Conservation (phyloP, 2,329 filamentous ascomycete genomes). For the Byssochlamys sp. region DNA sequence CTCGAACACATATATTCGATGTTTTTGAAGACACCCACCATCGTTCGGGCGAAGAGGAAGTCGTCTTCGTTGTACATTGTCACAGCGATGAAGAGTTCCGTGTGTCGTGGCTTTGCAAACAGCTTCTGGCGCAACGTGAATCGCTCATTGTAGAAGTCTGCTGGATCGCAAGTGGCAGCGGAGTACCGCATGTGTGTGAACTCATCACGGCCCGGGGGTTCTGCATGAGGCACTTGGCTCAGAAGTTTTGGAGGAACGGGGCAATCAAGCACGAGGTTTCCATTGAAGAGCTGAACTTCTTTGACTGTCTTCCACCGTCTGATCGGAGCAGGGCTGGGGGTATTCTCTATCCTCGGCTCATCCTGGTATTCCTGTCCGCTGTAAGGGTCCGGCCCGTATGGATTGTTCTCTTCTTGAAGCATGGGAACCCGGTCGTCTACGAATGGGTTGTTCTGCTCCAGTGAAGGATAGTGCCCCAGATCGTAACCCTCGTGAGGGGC, state of each 20-base stretch:
- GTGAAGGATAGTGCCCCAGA: slow-evolving; percentile 44
- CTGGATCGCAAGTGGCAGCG: slow-evolving; percentile 86
- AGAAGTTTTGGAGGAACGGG: slow-evolving; percentile 82
- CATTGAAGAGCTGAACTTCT: slow-evolving; percentile 91
- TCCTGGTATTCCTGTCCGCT: slow-evolving; percentile 35
- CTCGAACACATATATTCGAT: slow-evolving; percentile 96
- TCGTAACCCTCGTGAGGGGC: slow-evolving; percentile 47
- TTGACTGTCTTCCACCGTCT: slow-evolving; percentile 97
- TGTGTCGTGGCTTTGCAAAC: slow-evolving; percentile 84
- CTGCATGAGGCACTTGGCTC: slow-evolving; percentile 75
- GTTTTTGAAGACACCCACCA: slow-evolving; percentile 97
- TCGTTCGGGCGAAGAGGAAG: slow-evolving; percentile 83
- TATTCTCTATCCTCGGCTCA: slow-evolving; percentile 23
- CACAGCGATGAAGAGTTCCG: slow-evolving; percentile 89
- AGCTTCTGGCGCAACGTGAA: slow-evolving; percentile 86
- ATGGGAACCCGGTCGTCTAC: slow-evolving; percentile 70
- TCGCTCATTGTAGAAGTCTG: slow-evolving; percentile 75
- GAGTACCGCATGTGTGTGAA: slow-evolving; percentile 76
- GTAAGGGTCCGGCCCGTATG: slow-evolving; percentile 51
- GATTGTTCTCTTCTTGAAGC: slow-evolving; percentile 55
- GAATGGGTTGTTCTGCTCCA: slow-evolving; percentile 43
- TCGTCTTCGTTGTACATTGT: slow-evolving; percentile 99
- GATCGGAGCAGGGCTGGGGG: slow-evolving; percentile 52
- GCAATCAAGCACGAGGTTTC: slow-evolving; percentile 93
- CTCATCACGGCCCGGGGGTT: slow-evolving; percentile 69